These are phyloP conservation scores for Saturnispora gosingensis DNA, from an alignment of 805 yeast genomes.

Conservation along the genomic window DNA sequence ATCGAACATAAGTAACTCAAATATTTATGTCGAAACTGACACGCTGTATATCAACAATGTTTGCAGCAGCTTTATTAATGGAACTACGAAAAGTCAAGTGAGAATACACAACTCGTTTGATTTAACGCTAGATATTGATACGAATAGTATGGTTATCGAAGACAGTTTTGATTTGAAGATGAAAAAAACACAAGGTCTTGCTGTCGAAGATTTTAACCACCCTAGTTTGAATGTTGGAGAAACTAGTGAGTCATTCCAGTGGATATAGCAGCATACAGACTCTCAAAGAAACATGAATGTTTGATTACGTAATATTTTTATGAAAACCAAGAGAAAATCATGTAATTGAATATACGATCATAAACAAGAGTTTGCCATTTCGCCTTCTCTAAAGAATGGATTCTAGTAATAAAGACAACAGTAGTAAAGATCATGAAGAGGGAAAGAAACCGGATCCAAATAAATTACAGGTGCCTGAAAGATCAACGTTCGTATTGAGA, in stretches of 20 bases:
- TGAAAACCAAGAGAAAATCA: not conserved
- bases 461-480: not conserved
- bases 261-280: not conserved
- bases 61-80: not conserved
- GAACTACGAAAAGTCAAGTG: constrained; percentile 14
- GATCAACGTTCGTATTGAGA: constrained; percentile 13
- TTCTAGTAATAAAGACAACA: not conserved
- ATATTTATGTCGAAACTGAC: not conserved
- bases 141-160: constrained; percentile 18
- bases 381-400: not conserved
- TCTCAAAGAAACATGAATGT: not conserved
- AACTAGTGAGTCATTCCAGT: not conserved
- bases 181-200: constrained; percentile 1
- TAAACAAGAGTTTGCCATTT: not conserved
- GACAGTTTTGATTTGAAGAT: constrained; percentile 15
- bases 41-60: not conserved
- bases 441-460: not conserved
- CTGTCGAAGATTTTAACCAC: constrained; percentile 24
- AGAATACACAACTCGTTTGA: constrained; percentile 17
- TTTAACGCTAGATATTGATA: constrained; percentile 10
- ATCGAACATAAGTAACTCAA: not conserved
- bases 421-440: not conserved
- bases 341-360: not conserved
- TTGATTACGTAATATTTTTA: not conserved
- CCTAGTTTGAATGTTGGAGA: constrained; percentile 10